Evolutionary conservation across 306 rosid species (phyloP), one percentile per base, ranked within the genome.

Genomic region (Ziziphus jujuba): DNA sequence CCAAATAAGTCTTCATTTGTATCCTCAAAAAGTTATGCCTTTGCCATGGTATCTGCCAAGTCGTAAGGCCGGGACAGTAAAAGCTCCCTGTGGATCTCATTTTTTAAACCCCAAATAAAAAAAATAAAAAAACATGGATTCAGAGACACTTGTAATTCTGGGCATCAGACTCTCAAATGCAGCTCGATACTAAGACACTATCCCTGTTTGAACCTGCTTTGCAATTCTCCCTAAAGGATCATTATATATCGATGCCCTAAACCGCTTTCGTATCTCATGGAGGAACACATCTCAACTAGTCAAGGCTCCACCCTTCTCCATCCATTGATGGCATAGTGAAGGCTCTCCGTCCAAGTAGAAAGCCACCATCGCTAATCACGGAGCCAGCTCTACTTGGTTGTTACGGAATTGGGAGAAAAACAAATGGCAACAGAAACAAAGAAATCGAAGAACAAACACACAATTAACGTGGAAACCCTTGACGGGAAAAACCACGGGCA

Each of bases 91-190:
- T n/a, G n/a, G 1, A 56, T 56, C 35, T 56, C 60, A 0, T 1
- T 7, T 23, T 56, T 56, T 21, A 56, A 23, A 1, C 60, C 60
- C 60, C 60, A 56, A 56, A 56, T 33, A n/a, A 19, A 56, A 56
- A 56, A 56, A 56, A 56, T 56, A 19, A 14, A 56, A 7, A 1
- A 56, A 56, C 60, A 56, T 25, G 17, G 60, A 21, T 9, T 56
- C 35, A 0, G 60, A 21, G 13, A 56, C 60, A 19, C 60, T 33
- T 20, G 35, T 21, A 22, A 56, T 21, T 0, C 60, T 14, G 0
- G 60, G 10, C 60, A 56, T 56, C 15, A 56, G 28, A 19, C 12
- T 23, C 60, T 56, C 60, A 25, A 56, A 56, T 9, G 20, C 34
- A 11, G 60, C 60, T 23, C 60, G 20, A 33, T 56, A 56, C 3